Evolutionary conservation across 805 yeast species (phyloP), one percentile per base, ranked within the genome.

Genomic region (Saturnispora gosingensis): DNA sequence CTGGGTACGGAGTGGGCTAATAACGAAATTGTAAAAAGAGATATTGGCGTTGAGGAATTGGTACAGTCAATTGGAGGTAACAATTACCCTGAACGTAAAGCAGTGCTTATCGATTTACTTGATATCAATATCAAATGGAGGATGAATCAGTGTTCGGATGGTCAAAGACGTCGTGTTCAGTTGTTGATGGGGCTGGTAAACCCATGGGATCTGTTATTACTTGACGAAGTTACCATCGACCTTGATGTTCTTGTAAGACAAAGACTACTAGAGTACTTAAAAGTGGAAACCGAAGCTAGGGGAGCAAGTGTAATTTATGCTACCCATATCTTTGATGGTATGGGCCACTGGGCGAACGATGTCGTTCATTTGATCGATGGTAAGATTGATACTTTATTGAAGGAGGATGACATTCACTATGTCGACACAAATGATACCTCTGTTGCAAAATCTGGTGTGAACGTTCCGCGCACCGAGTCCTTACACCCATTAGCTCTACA

Each of bases 1-100:
- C 70, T 93, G 43, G 99, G 99, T 3, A 93, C 98, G 0, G 99
- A 93, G 63, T 93, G 99, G 99, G 96, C 96, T 5, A 79, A 85
- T 51, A 93, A 89, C 68, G 86, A 88, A 18, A 82, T 90, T 48
- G 93, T 91, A 7, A 82, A 90, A 60, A 74, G 97, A 55, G 99
- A 93, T 66, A 87, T 93, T 50, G 89, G 95, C 0, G 97, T 93
- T 9, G 74, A 82, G 18, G 79, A 85, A 34, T 72, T 93, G 53
- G 76, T 93, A 46, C 76, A 83, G 15, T 83, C 95, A 24, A 80
- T 93, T 51, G 98, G 98, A 0, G 85, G 88, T n/a, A 82, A 82
- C 32, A 61, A 58, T 8, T 88, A 70, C 60, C 73, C 81, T 0
- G 90, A 84, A 40, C 77, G 98, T 59, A 76, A 97, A 53, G 91